Evolutionary conservation across 2,329 filamentous ascomycete genomes (phyloP).

Genomic region (Sporothrix phasma): DNA sequence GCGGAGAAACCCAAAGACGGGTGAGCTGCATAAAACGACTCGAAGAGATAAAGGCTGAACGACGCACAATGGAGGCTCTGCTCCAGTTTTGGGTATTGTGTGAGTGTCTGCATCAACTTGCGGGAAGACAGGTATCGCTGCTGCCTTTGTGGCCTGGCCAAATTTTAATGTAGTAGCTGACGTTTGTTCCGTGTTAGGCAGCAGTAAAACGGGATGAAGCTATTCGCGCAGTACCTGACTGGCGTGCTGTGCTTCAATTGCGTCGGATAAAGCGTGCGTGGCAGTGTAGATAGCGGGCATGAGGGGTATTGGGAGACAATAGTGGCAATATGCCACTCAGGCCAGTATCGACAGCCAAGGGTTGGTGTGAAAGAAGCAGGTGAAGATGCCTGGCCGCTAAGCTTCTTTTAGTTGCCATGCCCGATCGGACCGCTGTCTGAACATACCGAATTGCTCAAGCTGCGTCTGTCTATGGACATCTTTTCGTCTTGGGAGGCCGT

Average conservation of each 20-base stretch:
- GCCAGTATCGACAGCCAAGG: background rate
- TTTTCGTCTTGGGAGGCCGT: too few species aligned
- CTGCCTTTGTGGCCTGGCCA: slow-evolving; percentile 8
- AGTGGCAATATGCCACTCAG: too few species aligned
- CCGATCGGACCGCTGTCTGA: background rate
- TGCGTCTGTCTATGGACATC: background rate
- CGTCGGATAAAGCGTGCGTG: too few species aligned
- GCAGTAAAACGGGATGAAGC: slow-evolving; percentile 4
- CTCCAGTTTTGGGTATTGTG: background rate
- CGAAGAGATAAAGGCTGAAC: background rate
- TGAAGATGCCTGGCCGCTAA: background rate
- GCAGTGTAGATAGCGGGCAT: background rate
- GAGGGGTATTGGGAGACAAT: too few species aligned
- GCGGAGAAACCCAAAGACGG: background rate
- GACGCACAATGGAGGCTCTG: background rate
- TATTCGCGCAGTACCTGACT: background rate
- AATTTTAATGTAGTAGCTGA: slow-evolving; percentile 6
- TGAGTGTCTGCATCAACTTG: too few species aligned
- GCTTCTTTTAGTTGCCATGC: background rate
- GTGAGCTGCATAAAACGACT: background rate
- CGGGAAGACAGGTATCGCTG: background rate
- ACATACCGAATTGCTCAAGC: background rate
- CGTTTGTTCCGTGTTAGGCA: slow-evolving; percentile 6
- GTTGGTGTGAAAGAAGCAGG: background rate
- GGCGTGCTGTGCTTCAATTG: too few species aligned